A percentile compares a stretch with the other conserved stretches of the same genome.
Evolutionary conservation across 805 yeast genomes (phyloP).

Genomic region (Saccharomycopsis sp.): DNA sequence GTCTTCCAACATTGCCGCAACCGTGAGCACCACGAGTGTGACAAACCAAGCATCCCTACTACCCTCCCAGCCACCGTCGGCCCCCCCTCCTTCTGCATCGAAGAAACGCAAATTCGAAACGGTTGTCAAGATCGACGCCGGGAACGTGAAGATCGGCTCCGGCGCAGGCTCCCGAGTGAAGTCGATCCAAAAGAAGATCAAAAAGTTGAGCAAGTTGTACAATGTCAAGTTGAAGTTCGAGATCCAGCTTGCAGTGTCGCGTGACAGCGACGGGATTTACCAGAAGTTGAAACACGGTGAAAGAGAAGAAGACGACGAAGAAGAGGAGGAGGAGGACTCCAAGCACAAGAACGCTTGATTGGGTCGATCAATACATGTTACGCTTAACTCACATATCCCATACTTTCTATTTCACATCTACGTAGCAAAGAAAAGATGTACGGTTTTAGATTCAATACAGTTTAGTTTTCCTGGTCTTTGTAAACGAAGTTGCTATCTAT

Average conservation of each 20-base stretch:
- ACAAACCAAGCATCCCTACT: background rate
- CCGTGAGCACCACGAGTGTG: background rate
- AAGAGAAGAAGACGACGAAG: conserved; percentile 10
- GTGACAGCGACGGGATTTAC: background rate
- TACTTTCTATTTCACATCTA: too few species aligned
- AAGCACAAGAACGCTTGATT: too few species aligned
- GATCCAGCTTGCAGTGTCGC: conserved; percentile 7
- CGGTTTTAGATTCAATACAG: too few species aligned
- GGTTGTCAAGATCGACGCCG: conserved; percentile 12
- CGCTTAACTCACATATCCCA: too few species aligned
- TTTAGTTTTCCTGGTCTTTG: too few species aligned
- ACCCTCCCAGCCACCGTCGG: background rate
- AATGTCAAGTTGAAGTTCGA: conserved; percentile 20
- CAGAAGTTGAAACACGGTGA: conserved; percentile 1
- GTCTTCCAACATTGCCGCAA: background rate
- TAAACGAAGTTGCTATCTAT: too few species aligned
- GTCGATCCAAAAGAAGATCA: conserved; percentile 17
- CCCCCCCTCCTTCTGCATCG: background rate
- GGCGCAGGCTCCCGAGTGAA: conserved; percentile 21
- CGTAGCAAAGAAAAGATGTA: too few species aligned
- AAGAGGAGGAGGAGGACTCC: too few species aligned
- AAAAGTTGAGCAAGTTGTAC: conserved; percentile 17
- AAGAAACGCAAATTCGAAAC: conserved; percentile 15
- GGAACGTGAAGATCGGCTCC: conserved; percentile 18
- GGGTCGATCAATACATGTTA: too few species aligned